A percentile compares a stretch with the other conserved stretches of the same genome.
Conservation (phyloP, 768 basidiomycete species). For the Porphyrellus cyaneotinctus region DNA sequence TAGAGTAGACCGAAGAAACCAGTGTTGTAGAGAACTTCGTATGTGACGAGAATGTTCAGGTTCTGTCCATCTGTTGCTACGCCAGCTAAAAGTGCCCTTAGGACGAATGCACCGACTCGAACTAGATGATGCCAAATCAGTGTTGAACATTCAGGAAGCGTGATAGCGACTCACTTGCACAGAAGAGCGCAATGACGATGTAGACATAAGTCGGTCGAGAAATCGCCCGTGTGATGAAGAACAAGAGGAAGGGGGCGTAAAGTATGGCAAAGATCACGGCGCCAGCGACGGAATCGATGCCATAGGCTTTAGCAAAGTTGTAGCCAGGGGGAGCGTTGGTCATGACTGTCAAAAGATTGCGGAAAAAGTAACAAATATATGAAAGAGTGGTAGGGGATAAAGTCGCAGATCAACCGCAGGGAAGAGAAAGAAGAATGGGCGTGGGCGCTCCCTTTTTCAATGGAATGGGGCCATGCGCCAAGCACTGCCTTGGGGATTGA, state of each 20-base stretch:
- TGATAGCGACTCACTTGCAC: slow-evolving; percentile 19
- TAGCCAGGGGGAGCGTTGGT: slow-evolving; percentile 13
- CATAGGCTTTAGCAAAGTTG: slow-evolving; percentile 23
- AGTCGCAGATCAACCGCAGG: slow-evolving; percentile 22
- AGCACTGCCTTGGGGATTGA: slow-evolving; percentile 12
- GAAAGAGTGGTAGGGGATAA: neutral
- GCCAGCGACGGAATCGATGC: slow-evolving; percentile 31
- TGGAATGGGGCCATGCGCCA: neutral
- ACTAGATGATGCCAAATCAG: slow-evolving; percentile 15
- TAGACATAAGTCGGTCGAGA: slow-evolving; percentile 27
- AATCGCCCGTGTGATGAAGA: slow-evolving; percentile 21
- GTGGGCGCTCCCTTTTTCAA: slow-evolving; percentile 17
- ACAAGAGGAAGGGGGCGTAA: slow-evolving; percentile 25
- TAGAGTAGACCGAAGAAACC: slow-evolving; percentile 36
- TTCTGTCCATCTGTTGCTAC: slow-evolving; percentile 21
- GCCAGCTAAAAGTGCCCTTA: slow-evolving; percentile 29
- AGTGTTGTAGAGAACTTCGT: slow-evolving; percentile 31
- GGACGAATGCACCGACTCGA: slow-evolving; percentile 28
- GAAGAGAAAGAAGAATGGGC: neutral
- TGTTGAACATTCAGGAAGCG: neutral
- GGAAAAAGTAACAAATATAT: too few species aligned
- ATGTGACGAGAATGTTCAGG: slow-evolving; percentile 23
- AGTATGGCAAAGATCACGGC: slow-evolving; percentile 32
- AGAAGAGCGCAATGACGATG: slow-evolving; percentile 28
- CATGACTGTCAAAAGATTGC: slow-evolving; percentile 14